Conservation (phyloP, 305 asterid species). For the Fraxinus velutina region DNA sequence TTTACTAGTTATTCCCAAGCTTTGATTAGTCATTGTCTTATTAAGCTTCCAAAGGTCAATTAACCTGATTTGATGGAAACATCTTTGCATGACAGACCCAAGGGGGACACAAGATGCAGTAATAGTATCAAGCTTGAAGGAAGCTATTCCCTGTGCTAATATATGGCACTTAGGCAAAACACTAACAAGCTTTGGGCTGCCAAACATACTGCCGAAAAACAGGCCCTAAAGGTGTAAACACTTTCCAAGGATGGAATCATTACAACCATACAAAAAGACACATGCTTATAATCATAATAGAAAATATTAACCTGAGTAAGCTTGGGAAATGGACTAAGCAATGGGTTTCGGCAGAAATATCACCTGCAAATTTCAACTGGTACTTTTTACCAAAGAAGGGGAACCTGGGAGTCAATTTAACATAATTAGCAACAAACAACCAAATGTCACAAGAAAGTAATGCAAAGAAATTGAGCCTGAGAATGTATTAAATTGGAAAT, state of each 20-base stretch:
- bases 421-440: slow-evolving; percentile 22
- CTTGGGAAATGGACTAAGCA: slow-evolving; percentile 96
- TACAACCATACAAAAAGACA: slow-evolving; percentile 10
- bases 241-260: not conserved
- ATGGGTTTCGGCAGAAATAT: slow-evolving; percentile 67
- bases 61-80: not conserved
- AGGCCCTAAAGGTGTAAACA: slow-evolving; percentile 1
- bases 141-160: not conserved
- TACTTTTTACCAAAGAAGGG: slow-evolving; percentile 94
- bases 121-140: not conserved
- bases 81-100: not conserved
- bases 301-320: slow-evolving; percentile 64
- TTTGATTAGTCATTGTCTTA: not conserved
- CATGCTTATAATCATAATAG: not conserved
- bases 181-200: not conserved
- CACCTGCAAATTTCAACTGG: slow-evolving; percentile 86
- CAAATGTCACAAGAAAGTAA: slow-evolving; percentile 20
- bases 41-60: not conserved
- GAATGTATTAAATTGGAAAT: slow-evolving; percentile 18
- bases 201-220: not conserved
- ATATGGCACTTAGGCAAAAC: not conserved
- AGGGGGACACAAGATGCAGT: not conserved
- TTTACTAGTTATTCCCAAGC: not conserved
- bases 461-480: slow-evolving; percentile 15
- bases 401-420: slow-evolving; percentile 55